phyloP scores from a whole-genome alignment of 345 rosid species.

The Sisymbrium altissimum region DNA sequence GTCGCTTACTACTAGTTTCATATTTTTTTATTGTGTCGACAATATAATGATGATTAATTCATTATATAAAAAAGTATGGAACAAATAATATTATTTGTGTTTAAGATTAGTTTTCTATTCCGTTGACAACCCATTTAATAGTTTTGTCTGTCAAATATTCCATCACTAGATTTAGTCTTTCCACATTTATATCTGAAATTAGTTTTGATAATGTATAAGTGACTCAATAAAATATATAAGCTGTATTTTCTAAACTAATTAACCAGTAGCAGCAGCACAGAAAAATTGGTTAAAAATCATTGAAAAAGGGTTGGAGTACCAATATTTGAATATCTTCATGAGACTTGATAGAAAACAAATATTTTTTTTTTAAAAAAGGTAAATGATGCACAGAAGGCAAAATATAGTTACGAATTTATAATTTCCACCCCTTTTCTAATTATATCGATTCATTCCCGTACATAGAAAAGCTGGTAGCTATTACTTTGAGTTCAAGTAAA shows the following conservation, averaged over 20 bases:
- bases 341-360: neutral
- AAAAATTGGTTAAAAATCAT: neutral
- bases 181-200: neutral
- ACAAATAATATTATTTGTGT: neutral
- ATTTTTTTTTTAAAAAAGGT: neutral
- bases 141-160: neutral
- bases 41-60: neutral
- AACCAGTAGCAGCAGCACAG: neutral
- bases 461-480: slow-evolving; percentile 1
- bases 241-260: neutral
- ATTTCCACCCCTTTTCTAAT: neutral
- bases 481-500: slow-evolving; percentile 27
- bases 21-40: neutral
- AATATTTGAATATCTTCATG: neutral
- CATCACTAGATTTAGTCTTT: neutral
- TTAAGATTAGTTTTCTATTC: neutral
- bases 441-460: slow-evolving; percentile 2
- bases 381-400: neutral
- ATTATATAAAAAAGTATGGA: neutral
- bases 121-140: slow-evolving; percentile 13
- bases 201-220: neutral
- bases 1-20: neutral
- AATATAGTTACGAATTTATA: neutral
- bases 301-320: neutral
- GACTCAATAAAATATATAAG: neutral